Percentiles rank a stretch among this genome's conserved stretches.
phyloP scores from a whole-genome alignment of 306 rosid genomes.

The Pachyrhizus erosus region DNA sequence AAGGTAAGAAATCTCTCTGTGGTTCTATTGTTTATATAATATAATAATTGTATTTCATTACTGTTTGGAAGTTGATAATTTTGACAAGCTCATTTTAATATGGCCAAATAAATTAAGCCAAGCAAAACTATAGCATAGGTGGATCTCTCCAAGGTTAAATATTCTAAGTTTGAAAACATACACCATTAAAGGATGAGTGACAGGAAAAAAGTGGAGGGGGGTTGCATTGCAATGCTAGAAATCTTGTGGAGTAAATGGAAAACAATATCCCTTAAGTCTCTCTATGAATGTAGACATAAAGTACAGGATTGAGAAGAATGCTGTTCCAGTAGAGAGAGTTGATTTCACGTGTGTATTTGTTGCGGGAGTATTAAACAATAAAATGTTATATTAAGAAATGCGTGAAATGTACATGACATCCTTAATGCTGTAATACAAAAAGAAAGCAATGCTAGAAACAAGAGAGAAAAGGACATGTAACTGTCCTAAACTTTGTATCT shows the following conservation, averaged over 20 bases:
- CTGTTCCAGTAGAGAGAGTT: not conserved
- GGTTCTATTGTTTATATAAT: constrained; percentile 3
- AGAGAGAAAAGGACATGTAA: not conserved
- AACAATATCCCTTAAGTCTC: constrained; percentile 17
- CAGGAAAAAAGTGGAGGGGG: not conserved
- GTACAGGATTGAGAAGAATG: not conserved
- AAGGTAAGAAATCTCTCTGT: constrained; percentile 61
- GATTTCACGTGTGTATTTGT: not conserved
- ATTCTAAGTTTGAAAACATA: constrained; percentile 1
- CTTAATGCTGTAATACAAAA: not conserved
- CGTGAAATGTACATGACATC: constrained; percentile 5
- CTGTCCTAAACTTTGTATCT: not conserved
- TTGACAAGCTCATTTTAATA: constrained; percentile 20
- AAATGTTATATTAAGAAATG: not conserved
- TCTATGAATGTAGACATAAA: not conserved
- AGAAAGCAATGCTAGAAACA: not conserved
- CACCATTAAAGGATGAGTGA: constrained; percentile 1
- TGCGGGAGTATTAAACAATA: not conserved
- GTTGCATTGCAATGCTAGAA: constrained; percentile 7
- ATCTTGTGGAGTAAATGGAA: not conserved
- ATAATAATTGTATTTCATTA: not conserved
- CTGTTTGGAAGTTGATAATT: constrained; percentile 15
- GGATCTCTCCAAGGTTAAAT: constrained; percentile 7
- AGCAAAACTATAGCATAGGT: constrained; percentile 14
- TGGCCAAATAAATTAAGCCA: constrained; percentile 1